A percentile compares a stretch with the other conserved stretches of the same genome.
Evolutionary conservation across 768 basidiomycete genomes (phyloP).

Genomic region (Tylopilus subfusipes): DNA sequence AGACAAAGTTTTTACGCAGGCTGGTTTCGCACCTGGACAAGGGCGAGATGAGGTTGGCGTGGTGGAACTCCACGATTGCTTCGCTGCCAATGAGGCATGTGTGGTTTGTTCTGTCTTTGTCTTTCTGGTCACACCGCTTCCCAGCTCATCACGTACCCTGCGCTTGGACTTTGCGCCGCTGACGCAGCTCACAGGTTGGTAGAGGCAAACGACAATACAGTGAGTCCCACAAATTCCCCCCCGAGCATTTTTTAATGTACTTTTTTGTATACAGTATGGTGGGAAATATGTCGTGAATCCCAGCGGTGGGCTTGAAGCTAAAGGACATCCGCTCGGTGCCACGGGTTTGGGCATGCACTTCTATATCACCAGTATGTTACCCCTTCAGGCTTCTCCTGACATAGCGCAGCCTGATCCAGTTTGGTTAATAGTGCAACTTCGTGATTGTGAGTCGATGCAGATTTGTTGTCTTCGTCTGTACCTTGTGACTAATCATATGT

Average conservation of each 20-base stretch:
- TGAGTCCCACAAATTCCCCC: constrained; percentile 29
- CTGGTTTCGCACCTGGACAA: no score
- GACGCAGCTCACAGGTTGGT: constrained; percentile 74
- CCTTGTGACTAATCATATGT: background rate
- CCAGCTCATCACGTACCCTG: constrained; percentile 78
- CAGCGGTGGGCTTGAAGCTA: constrained; percentile 84
- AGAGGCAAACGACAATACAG: constrained; percentile 76
- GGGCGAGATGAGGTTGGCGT: constrained; percentile 62
- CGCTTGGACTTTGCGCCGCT: constrained; percentile 63
- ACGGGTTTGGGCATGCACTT: constrained; percentile 87
- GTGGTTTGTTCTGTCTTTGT: background rate
- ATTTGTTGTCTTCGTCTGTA: background rate
- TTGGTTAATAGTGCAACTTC: constrained; percentile 59
- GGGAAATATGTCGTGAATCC: constrained; percentile 85
- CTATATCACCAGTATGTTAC: constrained; percentile 67
- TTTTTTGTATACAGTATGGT: constrained; percentile 51
- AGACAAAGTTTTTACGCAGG: constrained; percentile 67
- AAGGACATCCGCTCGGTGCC: constrained; percentile 82
- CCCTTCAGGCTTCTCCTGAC: background rate
- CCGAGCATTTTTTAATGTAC: background rate
- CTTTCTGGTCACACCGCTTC: background rate
- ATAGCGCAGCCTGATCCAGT: background rate
- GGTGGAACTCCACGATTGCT: constrained; percentile 84
- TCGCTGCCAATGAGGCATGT: constrained; percentile 72
- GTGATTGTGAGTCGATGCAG: constrained; percentile 49